A percentile compares a stretch with the other conserved stretches of the same genome.
Conservation (phyloP, 805 yeast species). For the Saccharomycopsis oosterbeekiorum region DNA sequence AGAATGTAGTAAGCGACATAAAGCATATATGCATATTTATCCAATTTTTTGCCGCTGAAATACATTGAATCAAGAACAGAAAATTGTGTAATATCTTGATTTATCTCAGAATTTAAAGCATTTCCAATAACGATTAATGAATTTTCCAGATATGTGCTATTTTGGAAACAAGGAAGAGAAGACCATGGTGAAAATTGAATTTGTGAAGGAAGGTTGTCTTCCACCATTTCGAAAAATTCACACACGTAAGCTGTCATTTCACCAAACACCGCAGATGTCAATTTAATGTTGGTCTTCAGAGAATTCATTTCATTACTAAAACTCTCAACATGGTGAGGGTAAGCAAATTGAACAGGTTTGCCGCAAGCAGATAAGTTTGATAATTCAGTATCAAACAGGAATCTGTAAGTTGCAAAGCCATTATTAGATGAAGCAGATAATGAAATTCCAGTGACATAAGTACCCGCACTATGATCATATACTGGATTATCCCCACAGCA, state of each 20-base stretch:
- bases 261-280: constrained; percentile 44
- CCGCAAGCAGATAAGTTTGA: constrained; percentile 44
- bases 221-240: constrained; percentile 31
- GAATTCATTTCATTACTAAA: constrained; percentile 25
- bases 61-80: constrained; percentile 81
- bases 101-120: constrained; percentile 44
- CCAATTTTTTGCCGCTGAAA: constrained; percentile 77
- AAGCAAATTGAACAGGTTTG: constrained; percentile 38
- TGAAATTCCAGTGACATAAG: constrained; percentile 42
- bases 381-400: constrained; percentile 25
- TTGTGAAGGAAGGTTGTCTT: constrained; percentile 33
- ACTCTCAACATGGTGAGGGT: constrained; percentile 42
- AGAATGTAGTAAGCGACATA: constrained; percentile 63
- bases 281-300: constrained; percentile 32
- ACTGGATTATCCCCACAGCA: constrained; percentile 40
- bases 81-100: constrained; percentile 44
- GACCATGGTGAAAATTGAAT: constrained; percentile 52
- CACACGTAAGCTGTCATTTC: constrained; percentile 38
- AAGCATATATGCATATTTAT: constrained; percentile 81
- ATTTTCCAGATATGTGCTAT: constrained; percentile 29
- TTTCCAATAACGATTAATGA: constrained; percentile 32
- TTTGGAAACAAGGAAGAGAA: constrained; percentile 30
- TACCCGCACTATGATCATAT: constrained; percentile 63
- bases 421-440: constrained; percentile 42
- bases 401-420: neutral